Base-by-base conservation (phyloP, 2,329 filamentous ascomycete species). In the Hypoxylon sp. region DNA sequence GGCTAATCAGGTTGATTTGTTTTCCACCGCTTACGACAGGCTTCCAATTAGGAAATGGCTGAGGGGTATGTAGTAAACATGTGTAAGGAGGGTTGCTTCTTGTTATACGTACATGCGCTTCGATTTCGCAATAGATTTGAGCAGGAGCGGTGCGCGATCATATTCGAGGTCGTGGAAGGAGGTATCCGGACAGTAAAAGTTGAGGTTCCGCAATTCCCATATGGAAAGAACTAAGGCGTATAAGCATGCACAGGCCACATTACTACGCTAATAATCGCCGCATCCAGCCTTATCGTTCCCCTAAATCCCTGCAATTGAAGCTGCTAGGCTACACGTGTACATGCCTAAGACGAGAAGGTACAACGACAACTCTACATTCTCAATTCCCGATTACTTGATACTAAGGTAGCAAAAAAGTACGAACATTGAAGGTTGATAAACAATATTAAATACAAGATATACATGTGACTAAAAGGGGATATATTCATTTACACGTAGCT, bases 281-380 rank as follows among this genome's bases (percentile, higher is more conserved):
- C 67, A 69, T 69, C 36, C 67, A 69, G 67, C 63, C 67, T 64
- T 67, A 45, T 48, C 52, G 63, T 63, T 63, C 55, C 19, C 17
- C 43, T 46, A 11, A 48, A 23, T 9, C 53, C 60, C 55, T 55
- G 63, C 50, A 51, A 56, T n/a, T 21, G 21, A 1, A 41, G 25
- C 36, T 41, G 36, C 34, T 48, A 41, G 36, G 11, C 23, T 34
- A 41, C 34, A 48, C 19, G n/a, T 41, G 38, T 50, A 50, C 25
- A 17, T 50, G 21, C 14, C 25, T 49, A 32, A 5, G 46, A 30
- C 28, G 28, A 30, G 28, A 7, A 30, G 28, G 28, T 30, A 30
- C 28, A 30, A 30, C 6, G 28, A 30, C 28, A 30, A 30, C 28
- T 30, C 9, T 30, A 28, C 25, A 7, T 28, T 30, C 28, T 30